Base-by-base conservation (phyloP, 345 rosid genomes). In the Gossypium turneri region DNA sequence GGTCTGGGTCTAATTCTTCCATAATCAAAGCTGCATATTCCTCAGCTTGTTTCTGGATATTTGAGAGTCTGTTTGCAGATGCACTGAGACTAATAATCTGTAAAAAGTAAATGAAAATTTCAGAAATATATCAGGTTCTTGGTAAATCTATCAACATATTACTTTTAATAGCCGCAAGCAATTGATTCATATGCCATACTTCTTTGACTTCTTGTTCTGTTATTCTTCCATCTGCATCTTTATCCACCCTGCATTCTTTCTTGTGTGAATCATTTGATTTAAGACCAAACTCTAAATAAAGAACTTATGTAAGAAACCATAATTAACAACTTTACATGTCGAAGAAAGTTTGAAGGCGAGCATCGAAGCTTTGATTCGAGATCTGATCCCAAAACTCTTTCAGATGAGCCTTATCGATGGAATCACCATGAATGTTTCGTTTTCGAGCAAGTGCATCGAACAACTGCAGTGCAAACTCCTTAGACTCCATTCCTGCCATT, bases 1-100 rank as follows among this genome's bases (percentile, higher is more conserved):
- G 80, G 13, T 92, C 94, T 44, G 91, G 93, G 59, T 92, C 97
- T 47, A 92, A 77, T 78, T 92, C 97, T 81, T 92, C 97, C 97
- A 90, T 88, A 79, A 92, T 90, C 77, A 92, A 65, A 3, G 92
- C 86, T 53, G 97, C 92, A 84, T 92, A 92, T 51, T 92, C 97
- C 81, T 86, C 90, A 29, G 94, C 92, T 83, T 88, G 89, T 71
- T 88, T 83, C 73, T 92, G 90, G 38, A 92, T 87, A 55, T 78
- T 90, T 16, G 84, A 77, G 3, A 90, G 86, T 59, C 84, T 90
- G 78, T 92, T 92, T 41, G 94, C 94, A 61, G 93, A 88, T 43
- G 97, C 97, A 78, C 97, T 92, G 5, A 90, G 88, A 29, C 81
- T 83, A 29, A 92, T 90, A 71, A 92, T 88, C 94, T 92, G 84